A percentile compares a stretch with the other conserved stretches of the same genome.
These are phyloP conservation scores for Phytophthora citricola DNA, from an alignment of 352 stramenopile species.

Conservation along the genomic window DNA sequence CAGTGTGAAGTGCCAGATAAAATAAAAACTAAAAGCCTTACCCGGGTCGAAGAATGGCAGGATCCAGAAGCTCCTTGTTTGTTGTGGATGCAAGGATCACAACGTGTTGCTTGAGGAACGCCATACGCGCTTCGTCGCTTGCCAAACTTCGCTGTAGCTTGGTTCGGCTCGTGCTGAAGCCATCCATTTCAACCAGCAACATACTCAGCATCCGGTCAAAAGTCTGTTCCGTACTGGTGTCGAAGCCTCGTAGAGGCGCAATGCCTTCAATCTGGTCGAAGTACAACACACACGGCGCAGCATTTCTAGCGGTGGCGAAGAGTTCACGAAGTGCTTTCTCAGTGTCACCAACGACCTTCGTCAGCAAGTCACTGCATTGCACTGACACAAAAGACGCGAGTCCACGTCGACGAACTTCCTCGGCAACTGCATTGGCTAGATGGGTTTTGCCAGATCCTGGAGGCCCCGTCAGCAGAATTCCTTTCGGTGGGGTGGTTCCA, in stretches of 20 bases:
- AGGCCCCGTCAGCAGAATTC: slow-evolving; percentile 98
- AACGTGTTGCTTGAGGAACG: slow-evolving; percentile 84
- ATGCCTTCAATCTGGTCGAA: slow-evolving; percentile 94
- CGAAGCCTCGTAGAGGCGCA: slow-evolving; percentile 86
- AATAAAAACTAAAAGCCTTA: slow-evolving; percentile 30
- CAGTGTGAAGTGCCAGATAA: background rate
- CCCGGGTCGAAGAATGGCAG: slow-evolving; percentile 87
- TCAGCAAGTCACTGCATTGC: slow-evolving; percentile 88
- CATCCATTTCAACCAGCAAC: slow-evolving; percentile 93
- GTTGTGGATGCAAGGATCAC: slow-evolving; percentile 88
- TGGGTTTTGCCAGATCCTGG: slow-evolving; percentile 99
- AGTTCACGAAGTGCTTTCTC: slow-evolving; percentile 90
- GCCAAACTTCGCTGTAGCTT: slow-evolving; percentile 43
- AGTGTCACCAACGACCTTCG: slow-evolving; percentile 92
- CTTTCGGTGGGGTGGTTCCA: slow-evolving; percentile 95
- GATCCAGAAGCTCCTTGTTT: slow-evolving; percentile 77
- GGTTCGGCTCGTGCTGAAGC: slow-evolving; percentile 63
- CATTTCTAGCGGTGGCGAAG: slow-evolving; percentile 86
- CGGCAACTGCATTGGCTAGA: slow-evolving; percentile 77
- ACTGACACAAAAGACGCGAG: slow-evolving; percentile 89
- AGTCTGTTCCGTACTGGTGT: slow-evolving; percentile 93
- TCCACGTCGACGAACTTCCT: slow-evolving; percentile 62
- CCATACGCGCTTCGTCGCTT: slow-evolving; percentile 49
- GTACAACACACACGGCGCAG: slow-evolving; percentile 91
- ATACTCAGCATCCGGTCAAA: slow-evolving; percentile 93